These are phyloP conservation scores for Arthroderma sp. DNA, from an alignment of 2,329 filamentous ascomycete genomes.

Conservation along the genomic window DNA sequence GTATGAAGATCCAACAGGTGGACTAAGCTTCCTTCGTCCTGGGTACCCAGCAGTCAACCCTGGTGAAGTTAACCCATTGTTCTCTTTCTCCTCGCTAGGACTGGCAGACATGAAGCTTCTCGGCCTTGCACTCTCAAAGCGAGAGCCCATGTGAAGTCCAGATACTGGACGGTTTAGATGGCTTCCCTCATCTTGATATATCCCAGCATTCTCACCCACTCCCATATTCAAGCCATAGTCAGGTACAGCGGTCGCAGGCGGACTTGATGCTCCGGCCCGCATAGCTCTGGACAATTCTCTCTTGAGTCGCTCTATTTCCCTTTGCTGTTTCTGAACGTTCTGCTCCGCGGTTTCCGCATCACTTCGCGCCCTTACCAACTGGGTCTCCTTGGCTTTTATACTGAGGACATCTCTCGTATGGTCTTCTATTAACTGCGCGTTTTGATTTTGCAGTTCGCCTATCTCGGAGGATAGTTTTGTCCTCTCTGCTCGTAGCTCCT, in stretches of 20 bases:
- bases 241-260: conserved; percentile 27
- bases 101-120: conserved; percentile 35
- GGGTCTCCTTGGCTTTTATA: conserved; percentile 97
- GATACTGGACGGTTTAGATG: conserved; percentile 12
- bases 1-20: conserved; percentile 22
- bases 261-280: conserved; percentile 27
- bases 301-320: conserved; percentile 88
- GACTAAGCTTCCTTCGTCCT: conserved; percentile 32
- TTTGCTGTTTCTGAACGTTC: conserved; percentile 66
- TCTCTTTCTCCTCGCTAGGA: conserved; percentile 65
- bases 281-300: conserved; percentile 53
- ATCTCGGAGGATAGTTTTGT: conserved; percentile 74
- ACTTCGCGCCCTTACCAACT: conserved; percentile 78
- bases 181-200: conserved; percentile 26
- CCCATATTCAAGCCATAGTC: conserved; percentile 43
- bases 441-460: conserved; percentile 90
- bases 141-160: conserved; percentile 25
- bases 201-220: conserved; percentile 37
- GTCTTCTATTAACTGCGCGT: conserved; percentile 91
- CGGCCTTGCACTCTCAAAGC: conserved; percentile 29
- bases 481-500: conserved; percentile 71
- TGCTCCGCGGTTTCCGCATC: conserved; percentile 83
- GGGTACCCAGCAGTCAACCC: conserved; percentile 20
- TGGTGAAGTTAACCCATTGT: conserved; percentile 42
- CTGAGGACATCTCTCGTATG: conserved; percentile 90